Evolutionary conservation across 495 filamentous ascomycete genomes (phyloP).

Genomic region (Cetradonia linearis): DNA sequence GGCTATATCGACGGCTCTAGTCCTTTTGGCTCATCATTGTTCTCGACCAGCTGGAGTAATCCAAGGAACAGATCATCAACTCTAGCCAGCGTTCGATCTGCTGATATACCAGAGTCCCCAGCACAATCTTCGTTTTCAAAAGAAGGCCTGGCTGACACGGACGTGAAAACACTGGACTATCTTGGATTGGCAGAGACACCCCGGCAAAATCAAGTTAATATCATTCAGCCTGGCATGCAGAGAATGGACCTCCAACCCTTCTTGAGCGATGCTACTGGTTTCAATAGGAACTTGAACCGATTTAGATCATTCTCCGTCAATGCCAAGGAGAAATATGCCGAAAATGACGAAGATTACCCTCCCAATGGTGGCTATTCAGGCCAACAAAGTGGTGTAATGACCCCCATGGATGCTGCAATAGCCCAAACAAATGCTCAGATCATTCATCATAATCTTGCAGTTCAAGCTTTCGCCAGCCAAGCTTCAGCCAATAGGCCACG

Average conservation of each 20-base stretch:
- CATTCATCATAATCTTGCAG: constrained; percentile 83
- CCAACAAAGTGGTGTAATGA: constrained; percentile 56
- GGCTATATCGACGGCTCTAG: constrained; percentile 50
- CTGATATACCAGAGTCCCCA: constrained; percentile 82
- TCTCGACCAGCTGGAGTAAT: constrained; percentile 73
- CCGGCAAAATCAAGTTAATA: constrained; percentile 61
- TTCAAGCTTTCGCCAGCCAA: constrained; percentile 80
- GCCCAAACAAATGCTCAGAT: constrained; percentile 86
- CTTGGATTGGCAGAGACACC: constrained; percentile 91
- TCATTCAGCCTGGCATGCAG: constrained; percentile 54
- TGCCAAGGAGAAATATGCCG: constrained; percentile 95
- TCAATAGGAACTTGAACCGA: constrained; percentile 70
- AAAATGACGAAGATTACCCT: constrained; percentile 74
- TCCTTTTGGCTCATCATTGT: constrained; percentile 82
- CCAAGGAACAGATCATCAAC: constrained; percentile 72
- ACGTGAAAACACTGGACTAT: constrained; percentile 92
- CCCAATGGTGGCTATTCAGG: constrained; percentile 41
- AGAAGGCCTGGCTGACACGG: constrained; percentile 75
- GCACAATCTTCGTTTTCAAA: constrained; percentile 81
- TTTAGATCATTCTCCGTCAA: constrained; percentile 97
- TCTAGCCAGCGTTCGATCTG: constrained; percentile 74
- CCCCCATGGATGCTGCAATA: constrained; percentile 61
- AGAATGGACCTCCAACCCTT: constrained; percentile 52
- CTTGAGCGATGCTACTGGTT: constrained; percentile 64
- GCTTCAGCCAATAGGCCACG: constrained; percentile 73